Evolutionary conservation across 345 rosid species (phyloP).

Genomic region (Iberis pinnata): DNA sequence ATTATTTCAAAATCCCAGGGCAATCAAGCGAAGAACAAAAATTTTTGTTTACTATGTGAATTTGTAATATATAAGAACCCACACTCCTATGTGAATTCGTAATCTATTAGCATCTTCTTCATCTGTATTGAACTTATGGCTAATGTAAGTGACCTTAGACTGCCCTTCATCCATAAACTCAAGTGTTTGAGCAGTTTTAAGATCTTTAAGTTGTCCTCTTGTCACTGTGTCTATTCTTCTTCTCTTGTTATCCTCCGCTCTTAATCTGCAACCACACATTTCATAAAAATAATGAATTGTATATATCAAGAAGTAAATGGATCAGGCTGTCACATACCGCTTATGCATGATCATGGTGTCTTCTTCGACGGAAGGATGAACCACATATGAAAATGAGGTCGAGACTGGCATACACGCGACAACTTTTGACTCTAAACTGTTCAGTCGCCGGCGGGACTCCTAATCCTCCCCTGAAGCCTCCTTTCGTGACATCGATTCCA

Average conservation of each 20-base stretch:
- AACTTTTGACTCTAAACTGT: constrained; percentile 30
- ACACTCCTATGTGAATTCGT: too few species aligned
- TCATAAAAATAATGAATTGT: too few species aligned
- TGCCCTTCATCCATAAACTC: constrained; percentile 57
- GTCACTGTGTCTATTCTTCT: constrained; percentile 69
- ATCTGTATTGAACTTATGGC: constrained; percentile 43
- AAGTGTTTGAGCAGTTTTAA: constrained; percentile 41
- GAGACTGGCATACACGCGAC: constrained; percentile 23
- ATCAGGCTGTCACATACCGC: constrained; percentile 48
- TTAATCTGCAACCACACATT: constrained; percentile 52
- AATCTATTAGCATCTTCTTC: constrained; percentile 43
- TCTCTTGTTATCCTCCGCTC: constrained; percentile 49
- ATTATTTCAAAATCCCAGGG: too few species aligned
- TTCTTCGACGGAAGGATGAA: constrained; percentile 21
- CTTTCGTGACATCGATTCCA: constrained; percentile 36
- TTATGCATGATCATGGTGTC: constrained; percentile 26
- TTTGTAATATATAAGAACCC: too few species aligned
- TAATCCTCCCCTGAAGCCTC: constrained; percentile 41
- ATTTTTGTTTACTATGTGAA: too few species aligned
- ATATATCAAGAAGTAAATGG: too few species aligned
- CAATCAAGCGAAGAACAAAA: too few species aligned
- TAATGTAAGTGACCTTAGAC: constrained; percentile 37
- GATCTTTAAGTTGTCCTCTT: constrained; percentile 42
- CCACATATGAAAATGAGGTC: constrained; percentile 31
- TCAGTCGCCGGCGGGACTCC: constrained; percentile 32